phyloP scores from a whole-genome alignment of 108 stramenopile genomes.

The Heterococcus sp. region DNA sequence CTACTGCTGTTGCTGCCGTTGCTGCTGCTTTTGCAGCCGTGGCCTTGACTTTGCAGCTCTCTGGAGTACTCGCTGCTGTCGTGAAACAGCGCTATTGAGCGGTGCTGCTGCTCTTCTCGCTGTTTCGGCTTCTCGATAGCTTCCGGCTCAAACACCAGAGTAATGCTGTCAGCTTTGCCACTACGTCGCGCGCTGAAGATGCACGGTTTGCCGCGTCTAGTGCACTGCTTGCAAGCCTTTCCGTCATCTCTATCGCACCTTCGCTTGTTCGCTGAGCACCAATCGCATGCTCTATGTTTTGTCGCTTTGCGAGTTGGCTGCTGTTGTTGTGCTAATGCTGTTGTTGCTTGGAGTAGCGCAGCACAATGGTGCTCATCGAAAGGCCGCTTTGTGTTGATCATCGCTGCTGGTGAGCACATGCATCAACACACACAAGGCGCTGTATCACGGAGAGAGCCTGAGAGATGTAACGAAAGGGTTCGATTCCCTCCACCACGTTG shows the following conservation, averaged over 20 bases:
- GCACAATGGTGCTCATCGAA: too few relatives aligned
- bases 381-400: too few relatives aligned
- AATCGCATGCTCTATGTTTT: too few relatives aligned
- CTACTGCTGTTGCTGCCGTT: background rate
- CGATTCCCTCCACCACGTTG: too few relatives aligned
- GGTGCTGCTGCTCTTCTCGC: background rate
- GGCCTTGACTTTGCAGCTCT: background rate
- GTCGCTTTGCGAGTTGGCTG: too few relatives aligned
- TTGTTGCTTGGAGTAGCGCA: too few relatives aligned
- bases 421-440: too few relatives aligned
- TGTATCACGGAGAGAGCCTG: too few relatives aligned
- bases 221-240: background rate
- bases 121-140: background rate
- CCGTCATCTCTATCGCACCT: background rate
- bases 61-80: background rate
- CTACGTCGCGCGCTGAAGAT: background rate
- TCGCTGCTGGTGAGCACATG: too few relatives aligned
- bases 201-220: background rate
- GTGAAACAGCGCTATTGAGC: background rate
- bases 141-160: background rate
- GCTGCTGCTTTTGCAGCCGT: background rate
- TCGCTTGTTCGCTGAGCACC: background rate
- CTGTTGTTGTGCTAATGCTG: too few relatives aligned
- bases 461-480: too few relatives aligned
- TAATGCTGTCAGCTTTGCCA: background rate